Evolutionary conservation across 768 basidiomycete species (phyloP), one percentile per base, ranked within the genome.

Genomic region (Gymnopilus dilepis): DNA sequence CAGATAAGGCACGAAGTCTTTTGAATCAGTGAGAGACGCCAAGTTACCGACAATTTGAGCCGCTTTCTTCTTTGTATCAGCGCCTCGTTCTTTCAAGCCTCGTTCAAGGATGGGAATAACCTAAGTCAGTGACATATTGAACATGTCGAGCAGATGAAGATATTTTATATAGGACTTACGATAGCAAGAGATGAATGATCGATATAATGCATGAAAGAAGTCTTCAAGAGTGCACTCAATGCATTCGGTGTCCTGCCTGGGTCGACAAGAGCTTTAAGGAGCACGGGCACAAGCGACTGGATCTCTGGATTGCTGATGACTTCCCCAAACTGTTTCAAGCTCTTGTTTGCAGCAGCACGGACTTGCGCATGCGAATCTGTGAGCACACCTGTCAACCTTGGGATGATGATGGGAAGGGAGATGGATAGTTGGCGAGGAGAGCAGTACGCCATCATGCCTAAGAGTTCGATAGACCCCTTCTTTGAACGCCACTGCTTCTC

Each of bases 401-500:
- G 97, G 56, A 99, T 96, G 73, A 99, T 94, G 53, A 98, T 93
- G 6, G 97, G 97, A 2, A 99, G 82, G 0, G 97, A 99, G 19
- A 95, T 80, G 0, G 97, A 97, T 15, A 99, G 84, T 74, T 99
- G 97, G 38, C 88, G 86, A 1, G 97, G 97, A 8, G 97, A 95
- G 72, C 96, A 97, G 75, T 97, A 99, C 0, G 97, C 97, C 96
- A 99, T 99, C 84, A 95, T 92, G 22, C 97, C 97, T 61, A 99
- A 78, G 6, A 99, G 77, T 72, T 99, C 97, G 62, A 99, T 98
- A 6, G 96, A 96, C 1, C 97, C 97, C 74, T 93, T 93, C 79
- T 99, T 99, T 0, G 95, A 94, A 13, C 97, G 84, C 97, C 97
- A 99, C 70, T 99, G 97, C 72, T 97, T 98, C 74, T 99, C 97